Conservation (phyloP, 2,329 filamentous ascomycete genomes). For the Seiridium cupressi region DNA sequence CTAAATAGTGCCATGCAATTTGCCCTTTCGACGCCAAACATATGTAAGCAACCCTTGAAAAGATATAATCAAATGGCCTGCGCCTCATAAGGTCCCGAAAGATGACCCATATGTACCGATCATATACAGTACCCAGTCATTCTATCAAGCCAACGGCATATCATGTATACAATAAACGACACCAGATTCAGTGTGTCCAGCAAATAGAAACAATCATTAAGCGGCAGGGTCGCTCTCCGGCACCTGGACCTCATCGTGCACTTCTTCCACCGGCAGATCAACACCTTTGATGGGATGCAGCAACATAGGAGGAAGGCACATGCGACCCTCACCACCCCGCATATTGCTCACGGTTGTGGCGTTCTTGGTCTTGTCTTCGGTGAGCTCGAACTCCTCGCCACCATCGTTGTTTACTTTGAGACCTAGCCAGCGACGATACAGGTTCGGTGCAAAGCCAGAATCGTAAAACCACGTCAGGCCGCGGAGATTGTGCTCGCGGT, state of each 20-base stretch:
- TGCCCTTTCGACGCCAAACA: neutral
- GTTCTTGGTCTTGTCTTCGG: slow-evolving; percentile 49
- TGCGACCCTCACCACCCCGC: slow-evolving; percentile 73
- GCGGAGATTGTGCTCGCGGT: slow-evolving; percentile 84
- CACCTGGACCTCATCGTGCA: slow-evolving; percentile 43
- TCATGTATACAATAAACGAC: too few relatives aligned
- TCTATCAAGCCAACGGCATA: too few relatives aligned
- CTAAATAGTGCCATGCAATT: neutral
- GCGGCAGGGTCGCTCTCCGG: slow-evolving; percentile 50
- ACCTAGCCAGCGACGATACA: slow-evolving; percentile 86
- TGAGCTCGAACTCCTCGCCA: slow-evolving; percentile 72
- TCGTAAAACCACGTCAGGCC: slow-evolving; percentile 94
- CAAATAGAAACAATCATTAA: slow-evolving; percentile 15
- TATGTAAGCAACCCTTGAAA: neutral
- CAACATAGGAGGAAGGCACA: slow-evolving; percentile 89
- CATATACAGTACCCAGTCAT: neutral
- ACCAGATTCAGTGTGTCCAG: too few relatives aligned
- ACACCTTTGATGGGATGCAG: slow-evolving; percentile 85
- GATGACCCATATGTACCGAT: neutral
- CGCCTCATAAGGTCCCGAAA: neutral
- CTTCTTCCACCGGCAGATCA: slow-evolving; percentile 61
- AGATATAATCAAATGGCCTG: neutral
- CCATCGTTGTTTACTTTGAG: slow-evolving; percentile 76
- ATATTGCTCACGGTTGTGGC: slow-evolving; percentile 49
- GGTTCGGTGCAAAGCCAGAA: slow-evolving; percentile 73